Percentiles rank a stretch among this genome's conserved stretches.
These are phyloP conservation scores for Gymnopilus dilepis DNA, from an alignment of 768 basidiomycete genomes.

Conservation along the genomic window DNA sequence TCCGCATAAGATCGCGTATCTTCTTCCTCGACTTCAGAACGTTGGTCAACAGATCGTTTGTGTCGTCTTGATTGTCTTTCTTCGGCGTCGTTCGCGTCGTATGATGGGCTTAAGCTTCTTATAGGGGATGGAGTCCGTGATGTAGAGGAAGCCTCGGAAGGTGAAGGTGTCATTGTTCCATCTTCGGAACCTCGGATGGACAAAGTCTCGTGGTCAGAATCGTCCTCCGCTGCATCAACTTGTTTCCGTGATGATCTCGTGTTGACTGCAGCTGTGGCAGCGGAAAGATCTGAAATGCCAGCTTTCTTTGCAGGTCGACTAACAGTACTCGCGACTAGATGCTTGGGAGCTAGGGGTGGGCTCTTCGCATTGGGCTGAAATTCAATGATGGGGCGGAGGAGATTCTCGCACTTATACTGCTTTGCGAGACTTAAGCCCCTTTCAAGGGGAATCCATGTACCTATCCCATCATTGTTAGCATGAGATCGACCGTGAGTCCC, in stretches of 20 bases:
- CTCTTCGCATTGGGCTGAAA: conserved; percentile 90
- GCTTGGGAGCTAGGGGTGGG: conserved; percentile 95
- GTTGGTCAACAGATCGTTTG: conserved; percentile 52
- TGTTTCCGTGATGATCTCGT: conserved; percentile 70
- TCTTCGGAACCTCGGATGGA: conserved; percentile 84
- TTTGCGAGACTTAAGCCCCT: conserved; percentile 84
- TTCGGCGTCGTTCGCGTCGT: conserved; percentile 45
- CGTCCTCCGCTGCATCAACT: conserved; percentile 54
- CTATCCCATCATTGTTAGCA: conserved; percentile 46
- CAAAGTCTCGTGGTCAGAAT: conserved; percentile 64
- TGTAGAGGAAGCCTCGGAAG: conserved; percentile 82
- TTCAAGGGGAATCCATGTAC: conserved; percentile 98
- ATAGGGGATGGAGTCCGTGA: conserved; percentile 96
- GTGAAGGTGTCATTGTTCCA: conserved; percentile 89
- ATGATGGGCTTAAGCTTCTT: conserved; percentile 55
- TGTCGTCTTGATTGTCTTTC: conserved; percentile 48
- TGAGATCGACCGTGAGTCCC: conserved; percentile 17
- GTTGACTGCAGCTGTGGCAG: conserved; percentile 43
- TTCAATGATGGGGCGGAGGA: conserved; percentile 92
- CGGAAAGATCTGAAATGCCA: conserved; percentile 40
- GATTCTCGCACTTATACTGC: conserved; percentile 90
- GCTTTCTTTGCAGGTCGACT: conserved; percentile 54
- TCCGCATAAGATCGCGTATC: conserved; percentile 86
- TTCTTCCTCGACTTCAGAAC: conserved; percentile 54
- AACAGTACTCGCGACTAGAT: conserved; percentile 78